Percentiles rank a stretch among this genome's conserved stretches.
These are phyloP conservation scores for Fusarium subtropicale DNA, from an alignment of 2,329 filamentous ascomycete genomes.

Conservation along the genomic window DNA sequence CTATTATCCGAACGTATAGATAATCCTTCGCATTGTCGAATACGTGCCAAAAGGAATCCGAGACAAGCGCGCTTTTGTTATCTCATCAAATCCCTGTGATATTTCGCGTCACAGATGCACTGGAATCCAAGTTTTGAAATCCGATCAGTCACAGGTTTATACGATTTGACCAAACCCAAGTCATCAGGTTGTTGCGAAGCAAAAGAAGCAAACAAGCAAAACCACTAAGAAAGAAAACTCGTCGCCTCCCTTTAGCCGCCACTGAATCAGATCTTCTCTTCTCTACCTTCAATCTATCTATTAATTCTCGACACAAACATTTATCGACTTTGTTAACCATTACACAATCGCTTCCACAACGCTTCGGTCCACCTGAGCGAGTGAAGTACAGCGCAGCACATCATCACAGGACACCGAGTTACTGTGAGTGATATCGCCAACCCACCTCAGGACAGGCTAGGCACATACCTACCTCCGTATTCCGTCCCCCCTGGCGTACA, in stretches of 20 bases:
- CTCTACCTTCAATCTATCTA: neutral
- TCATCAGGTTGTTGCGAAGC: conserved; percentile 21
- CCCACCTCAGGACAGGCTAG: conserved; percentile 13
- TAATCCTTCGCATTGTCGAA: neutral
- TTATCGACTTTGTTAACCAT: conserved; percentile 8
- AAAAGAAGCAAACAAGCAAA: conserved; percentile 20
- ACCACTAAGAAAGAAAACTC: neutral
- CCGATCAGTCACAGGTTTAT: conserved; percentile 25
- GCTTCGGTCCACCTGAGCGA: conserved; percentile 30
- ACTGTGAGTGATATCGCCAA: neutral
- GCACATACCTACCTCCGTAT: neutral
- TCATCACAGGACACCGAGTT: neutral
- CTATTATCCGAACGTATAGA: neutral
- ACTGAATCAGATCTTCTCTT: neutral
- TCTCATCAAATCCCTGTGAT: neutral
- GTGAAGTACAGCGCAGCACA: neutral
- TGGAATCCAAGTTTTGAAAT: conserved; percentile 4
- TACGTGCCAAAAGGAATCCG: conserved; percentile 2
- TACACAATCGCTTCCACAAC: conserved; percentile 36
- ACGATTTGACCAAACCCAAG: conserved; percentile 11
- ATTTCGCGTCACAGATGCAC: conserved; percentile 7
- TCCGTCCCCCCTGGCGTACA: conserved; percentile 24
- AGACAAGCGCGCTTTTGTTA: neutral
- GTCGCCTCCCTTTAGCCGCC: neutral
- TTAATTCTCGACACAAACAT: neutral